phyloP scores from a whole-genome alignment of 2,329 filamentous ascomycete species.

The Paracamarosporium sp. region DNA sequence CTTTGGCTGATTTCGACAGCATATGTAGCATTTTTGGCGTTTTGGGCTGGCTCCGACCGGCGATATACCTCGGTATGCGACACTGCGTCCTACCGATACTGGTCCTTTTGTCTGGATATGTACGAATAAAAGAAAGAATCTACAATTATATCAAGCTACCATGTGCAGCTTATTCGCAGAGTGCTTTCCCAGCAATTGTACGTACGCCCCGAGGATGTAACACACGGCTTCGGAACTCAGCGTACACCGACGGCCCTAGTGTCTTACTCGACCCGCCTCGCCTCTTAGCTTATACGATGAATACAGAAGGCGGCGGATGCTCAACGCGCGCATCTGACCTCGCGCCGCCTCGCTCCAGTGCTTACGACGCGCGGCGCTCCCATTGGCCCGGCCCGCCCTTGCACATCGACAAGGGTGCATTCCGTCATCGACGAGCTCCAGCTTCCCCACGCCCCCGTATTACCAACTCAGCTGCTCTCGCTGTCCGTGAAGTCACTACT shows the following conservation, averaged over 20 bases:
- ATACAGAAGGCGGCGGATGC: not conserved
- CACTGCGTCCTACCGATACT: not conserved
- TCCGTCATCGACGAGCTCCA: slow-evolving; percentile 6
- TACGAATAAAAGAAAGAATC: not conserved
- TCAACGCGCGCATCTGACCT: not conserved
- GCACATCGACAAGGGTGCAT: not conserved
- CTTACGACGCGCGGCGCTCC: not conserved
- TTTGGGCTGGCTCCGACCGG: not conserved
- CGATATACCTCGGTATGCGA: slow-evolving; percentile 8
- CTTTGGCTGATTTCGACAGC: not conserved
- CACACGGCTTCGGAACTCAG: not conserved
- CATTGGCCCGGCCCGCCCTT: not conserved
- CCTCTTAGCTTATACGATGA: not conserved
- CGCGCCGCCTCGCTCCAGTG: not conserved
- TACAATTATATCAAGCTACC: not conserved
- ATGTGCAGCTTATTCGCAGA: not conserved
- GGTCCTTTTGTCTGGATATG: not conserved
- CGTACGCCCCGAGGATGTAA: not conserved
- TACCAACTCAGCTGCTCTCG: not conserved
- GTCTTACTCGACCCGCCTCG: not conserved
- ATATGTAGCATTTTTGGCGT: slow-evolving; percentile 5
- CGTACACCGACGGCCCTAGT: not conserved
- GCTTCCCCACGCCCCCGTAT: not conserved
- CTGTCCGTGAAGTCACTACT: not conserved
- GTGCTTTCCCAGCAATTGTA: not conserved